These are phyloP conservation scores for Stagonosporopsis rhizophila DNA, from an alignment of 2,329 filamentous ascomycete species.

Conservation along the genomic window DNA sequence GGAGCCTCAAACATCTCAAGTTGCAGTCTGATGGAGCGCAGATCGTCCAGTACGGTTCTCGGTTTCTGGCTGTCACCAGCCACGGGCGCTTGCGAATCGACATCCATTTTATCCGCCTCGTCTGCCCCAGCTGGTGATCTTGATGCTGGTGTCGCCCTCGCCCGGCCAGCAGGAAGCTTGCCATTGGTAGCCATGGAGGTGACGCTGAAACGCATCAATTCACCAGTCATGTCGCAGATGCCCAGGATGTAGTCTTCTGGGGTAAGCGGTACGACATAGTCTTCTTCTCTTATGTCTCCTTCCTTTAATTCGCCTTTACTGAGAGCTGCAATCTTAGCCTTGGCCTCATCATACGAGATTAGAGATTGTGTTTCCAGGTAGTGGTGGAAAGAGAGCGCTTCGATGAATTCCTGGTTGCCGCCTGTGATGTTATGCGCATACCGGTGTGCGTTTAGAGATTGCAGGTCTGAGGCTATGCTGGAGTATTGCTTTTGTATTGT, in stretches of 20 bases:
- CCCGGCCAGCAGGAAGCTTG: conserved; percentile 51
- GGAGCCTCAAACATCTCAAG: conserved; percentile 75
- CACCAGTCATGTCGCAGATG: conserved; percentile 91
- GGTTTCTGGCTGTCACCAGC: conserved; percentile 36
- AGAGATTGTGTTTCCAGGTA: conserved; percentile 82
- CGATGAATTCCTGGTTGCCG: conserved; percentile 92
- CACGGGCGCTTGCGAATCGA: conserved; percentile 39
- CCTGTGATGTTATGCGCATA: conserved; percentile 78
- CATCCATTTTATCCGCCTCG: conserved; percentile 45
- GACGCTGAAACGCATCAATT: conserved; percentile 96
- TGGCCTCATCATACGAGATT: conserved; percentile 70
- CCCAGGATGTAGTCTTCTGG: conserved; percentile 88
- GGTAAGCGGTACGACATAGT: conserved; percentile 66
- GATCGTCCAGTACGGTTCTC: conserved; percentile 77
- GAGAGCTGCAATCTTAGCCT: conserved; percentile 46
- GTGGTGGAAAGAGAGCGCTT: conserved; percentile 86
- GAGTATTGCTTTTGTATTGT: conserved; percentile 75
- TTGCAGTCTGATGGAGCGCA: conserved; percentile 76
- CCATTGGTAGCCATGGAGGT: conserved; percentile 82
- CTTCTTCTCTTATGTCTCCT: neutral
- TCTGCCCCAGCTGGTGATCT: conserved; percentile 24
- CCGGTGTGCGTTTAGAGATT: conserved; percentile 79
- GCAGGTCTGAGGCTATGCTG: conserved; percentile 73
- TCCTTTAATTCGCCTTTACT: conserved; percentile 23
- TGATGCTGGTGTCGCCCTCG: conserved; percentile 24